Conservation (phyloP, 1,284 basidiomycete genomes). For the Naganishia liquefaciens region DNA sequence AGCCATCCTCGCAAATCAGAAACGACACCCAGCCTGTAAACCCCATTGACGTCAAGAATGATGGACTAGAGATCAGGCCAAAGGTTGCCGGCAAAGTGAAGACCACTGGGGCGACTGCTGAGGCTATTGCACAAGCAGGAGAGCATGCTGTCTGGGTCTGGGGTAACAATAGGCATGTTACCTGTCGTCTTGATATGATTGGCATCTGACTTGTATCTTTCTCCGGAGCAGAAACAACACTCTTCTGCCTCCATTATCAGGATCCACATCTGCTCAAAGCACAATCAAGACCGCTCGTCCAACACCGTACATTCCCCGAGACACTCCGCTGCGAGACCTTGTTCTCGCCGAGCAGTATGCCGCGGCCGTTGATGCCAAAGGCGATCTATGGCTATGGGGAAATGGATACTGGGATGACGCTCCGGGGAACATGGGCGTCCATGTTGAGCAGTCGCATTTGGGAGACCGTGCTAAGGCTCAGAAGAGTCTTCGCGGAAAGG, state of each 20-base stretch:
- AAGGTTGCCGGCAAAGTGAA: constrained; percentile 7
- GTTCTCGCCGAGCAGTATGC: constrained; percentile 72
- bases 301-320: constrained; percentile 42
- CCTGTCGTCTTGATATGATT: not conserved
- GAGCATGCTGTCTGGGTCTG: constrained; percentile 20
- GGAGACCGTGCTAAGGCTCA: constrained; percentile 50
- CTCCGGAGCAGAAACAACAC: constrained; percentile 36
- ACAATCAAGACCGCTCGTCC: constrained; percentile 39
- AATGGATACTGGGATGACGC: constrained; percentile 51
- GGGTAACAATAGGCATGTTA: constrained; percentile 26
- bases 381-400: constrained; percentile 90
- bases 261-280: constrained; percentile 30
- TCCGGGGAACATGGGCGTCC: constrained; percentile 43
- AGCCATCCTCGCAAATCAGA: constrained; percentile 7
- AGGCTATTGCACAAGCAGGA: constrained; percentile 19
- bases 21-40: constrained; percentile 15
- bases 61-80: not conserved
- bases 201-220: not conserved
- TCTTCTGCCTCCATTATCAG: constrained; percentile 34
- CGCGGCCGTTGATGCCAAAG: constrained; percentile 78
- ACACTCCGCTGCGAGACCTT: constrained; percentile 70
- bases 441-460: constrained; percentile 48
- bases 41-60: constrained; percentile 3
- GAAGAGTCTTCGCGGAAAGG: constrained; percentile 66
- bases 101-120: not conserved